Conservation (phyloP, 495 filamentous ascomycete genomes). For the Neurospora tetraspora region DNA sequence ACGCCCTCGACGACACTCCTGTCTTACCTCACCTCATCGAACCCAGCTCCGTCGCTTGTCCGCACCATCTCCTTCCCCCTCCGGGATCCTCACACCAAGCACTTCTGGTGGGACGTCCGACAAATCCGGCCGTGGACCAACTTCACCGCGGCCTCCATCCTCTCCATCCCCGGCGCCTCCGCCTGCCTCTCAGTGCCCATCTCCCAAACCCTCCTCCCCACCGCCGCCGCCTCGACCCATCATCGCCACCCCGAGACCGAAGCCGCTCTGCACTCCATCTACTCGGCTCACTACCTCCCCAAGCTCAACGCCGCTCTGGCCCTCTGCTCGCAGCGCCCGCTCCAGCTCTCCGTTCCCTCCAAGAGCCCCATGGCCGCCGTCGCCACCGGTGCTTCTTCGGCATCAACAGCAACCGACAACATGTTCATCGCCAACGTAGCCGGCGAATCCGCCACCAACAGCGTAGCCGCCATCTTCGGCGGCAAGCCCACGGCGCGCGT, state of each 20-base stretch:
- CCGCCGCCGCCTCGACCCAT: slow-evolving; percentile 41
- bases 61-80: slow-evolving; percentile 64
- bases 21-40: slow-evolving; percentile 66
- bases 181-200: slow-evolving; percentile 65
- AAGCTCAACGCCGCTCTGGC: slow-evolving; percentile 71
- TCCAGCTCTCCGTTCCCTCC: slow-evolving; percentile 47
- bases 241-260: slow-evolving; percentile 65
- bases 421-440: slow-evolving; percentile 55
- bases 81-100: slow-evolving; percentile 59
- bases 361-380: slow-evolving; percentile 41
- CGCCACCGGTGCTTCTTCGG: slow-evolving; percentile 42
- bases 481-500: slow-evolving; percentile 68
- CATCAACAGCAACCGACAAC: slow-evolving; percentile 56
- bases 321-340: slow-evolving; percentile 51
- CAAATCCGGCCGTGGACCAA: slow-evolving; percentile 72
- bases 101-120: slow-evolving; percentile 93
- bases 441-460: slow-evolving; percentile 28
- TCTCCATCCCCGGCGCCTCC: slow-evolving; percentile 60
- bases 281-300: slow-evolving; percentile 59
- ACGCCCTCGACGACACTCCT: slow-evolving; percentile 59
- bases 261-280: slow-evolving; percentile 55
- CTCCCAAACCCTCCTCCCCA: slow-evolving; percentile 51
- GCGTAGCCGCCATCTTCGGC: slow-evolving; percentile 48
- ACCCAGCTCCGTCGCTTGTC: slow-evolving; percentile 71
- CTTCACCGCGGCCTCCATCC: slow-evolving; percentile 65